Evolutionary conservation across 768 basidiomycete genomes (phyloP).

Genomic region (Psilocybe subaeruginosa): DNA sequence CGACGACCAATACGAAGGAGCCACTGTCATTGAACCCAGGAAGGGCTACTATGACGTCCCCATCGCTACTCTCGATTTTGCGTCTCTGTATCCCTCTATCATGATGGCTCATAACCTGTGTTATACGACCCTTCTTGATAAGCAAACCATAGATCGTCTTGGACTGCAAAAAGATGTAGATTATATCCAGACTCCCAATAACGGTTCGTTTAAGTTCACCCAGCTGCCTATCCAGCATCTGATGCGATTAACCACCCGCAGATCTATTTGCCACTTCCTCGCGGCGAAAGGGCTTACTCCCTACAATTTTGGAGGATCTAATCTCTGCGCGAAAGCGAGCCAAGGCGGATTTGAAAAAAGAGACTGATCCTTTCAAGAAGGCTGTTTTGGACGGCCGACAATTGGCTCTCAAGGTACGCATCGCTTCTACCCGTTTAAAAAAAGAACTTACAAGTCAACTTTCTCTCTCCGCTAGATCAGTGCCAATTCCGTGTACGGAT

Average conservation of each 20-base stretch:
- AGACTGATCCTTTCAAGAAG: conserved; percentile 95
- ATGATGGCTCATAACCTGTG: conserved; percentile 99
- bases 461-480: conserved; percentile 66
- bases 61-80: conserved; percentile 98
- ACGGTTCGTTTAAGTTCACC: conserved; percentile 54
- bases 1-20: conserved; percentile 98
- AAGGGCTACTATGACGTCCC: conserved; percentile 96
- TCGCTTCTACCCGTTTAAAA: not conserved
- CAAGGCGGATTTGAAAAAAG: conserved; percentile 94
- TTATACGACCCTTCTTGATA: conserved; percentile 95
- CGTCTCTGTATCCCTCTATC: conserved; percentile 97
- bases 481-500: conserved; percentile 99
- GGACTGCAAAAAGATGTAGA: conserved; percentile 82
- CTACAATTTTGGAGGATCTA: conserved; percentile 91
- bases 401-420: conserved; percentile 85
- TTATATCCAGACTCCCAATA: conserved; percentile 95
- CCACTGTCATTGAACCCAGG: conserved; percentile 96
- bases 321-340: conserved; percentile 93
- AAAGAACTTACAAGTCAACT: not conserved
- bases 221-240: not conserved
- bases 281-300: conserved; percentile 86
- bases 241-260: conserved; percentile 31
- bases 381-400: conserved; percentile 98
- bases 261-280: conserved; percentile 82
- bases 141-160: conserved; percentile 74